A percentile compares a stretch with the other conserved stretches of the same genome.
Conservation (phyloP, 768 basidiomycete genomes). For the Tricholoma sp. region DNA sequence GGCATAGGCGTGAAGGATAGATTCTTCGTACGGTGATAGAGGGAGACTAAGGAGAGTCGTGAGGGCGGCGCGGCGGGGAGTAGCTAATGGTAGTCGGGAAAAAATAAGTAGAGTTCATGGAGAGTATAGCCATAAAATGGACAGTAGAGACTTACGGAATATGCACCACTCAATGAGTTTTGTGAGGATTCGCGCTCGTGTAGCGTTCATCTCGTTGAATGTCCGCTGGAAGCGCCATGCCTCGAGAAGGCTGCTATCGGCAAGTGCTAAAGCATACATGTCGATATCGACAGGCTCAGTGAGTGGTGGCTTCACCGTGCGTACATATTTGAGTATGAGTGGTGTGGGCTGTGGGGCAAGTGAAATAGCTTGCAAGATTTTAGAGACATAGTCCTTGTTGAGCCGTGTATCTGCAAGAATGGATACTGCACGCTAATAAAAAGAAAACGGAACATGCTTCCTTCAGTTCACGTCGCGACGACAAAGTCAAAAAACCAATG, state of each 20-base stretch:
- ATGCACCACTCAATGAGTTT: constrained; percentile 67
- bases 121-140: not conserved
- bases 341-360: constrained; percentile 41
- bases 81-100: constrained; percentile 32
- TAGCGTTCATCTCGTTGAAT: constrained; percentile 54
- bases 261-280: constrained; percentile 64
- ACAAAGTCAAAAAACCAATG: not conserved
- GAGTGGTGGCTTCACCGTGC: constrained; percentile 68
- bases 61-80: constrained; percentile 53
- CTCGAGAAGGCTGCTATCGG: constrained; percentile 56
- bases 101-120: not conserved
- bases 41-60: constrained; percentile 62
- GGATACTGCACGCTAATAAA: constrained; percentile 59
- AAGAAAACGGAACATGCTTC: not conserved
- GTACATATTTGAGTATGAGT: constrained; percentile 69
- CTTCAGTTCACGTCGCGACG: not conserved
- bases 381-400: constrained; percentile 72
- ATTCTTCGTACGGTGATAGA: constrained; percentile 60
- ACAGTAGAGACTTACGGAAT: constrained; percentile 46
- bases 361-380: constrained; percentile 66
- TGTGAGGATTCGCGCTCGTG: constrained; percentile 47
- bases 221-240: constrained; percentile 76
- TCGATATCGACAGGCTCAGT: constrained; percentile 68
- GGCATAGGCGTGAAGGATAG: constrained; percentile 51
- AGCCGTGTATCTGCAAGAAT: constrained; percentile 71